Conservation (phyloP, 805 yeast species). For the Scheffersomyces spartinae region DNA sequence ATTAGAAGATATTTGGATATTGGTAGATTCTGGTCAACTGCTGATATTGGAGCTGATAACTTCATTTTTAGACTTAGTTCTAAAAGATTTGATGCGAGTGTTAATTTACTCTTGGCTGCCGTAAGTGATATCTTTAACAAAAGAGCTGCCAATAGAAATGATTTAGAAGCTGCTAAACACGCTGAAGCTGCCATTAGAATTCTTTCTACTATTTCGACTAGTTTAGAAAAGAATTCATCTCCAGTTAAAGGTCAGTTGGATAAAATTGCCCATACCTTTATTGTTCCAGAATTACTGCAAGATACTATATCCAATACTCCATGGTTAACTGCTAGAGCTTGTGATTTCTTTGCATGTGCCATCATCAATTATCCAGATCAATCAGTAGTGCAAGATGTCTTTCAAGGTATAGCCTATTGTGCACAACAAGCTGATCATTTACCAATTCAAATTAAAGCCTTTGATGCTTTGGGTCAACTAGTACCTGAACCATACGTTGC, state of each 20-base stretch:
- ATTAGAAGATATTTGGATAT: constrained; percentile 34
- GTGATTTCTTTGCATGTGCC: constrained; percentile 33
- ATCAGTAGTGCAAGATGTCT: constrained; percentile 25
- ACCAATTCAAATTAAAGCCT: constrained; percentile 39
- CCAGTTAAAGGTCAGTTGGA: constrained; percentile 31
- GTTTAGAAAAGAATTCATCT: constrained; percentile 20
- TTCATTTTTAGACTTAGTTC: constrained; percentile 29
- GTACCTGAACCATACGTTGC: constrained; percentile 57
- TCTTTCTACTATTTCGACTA: constrained; percentile 28
- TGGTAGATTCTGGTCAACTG: constrained; percentile 33
- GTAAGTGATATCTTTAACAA: constrained; percentile 23
- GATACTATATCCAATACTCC: constrained; percentile 20
- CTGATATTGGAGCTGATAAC: constrained; percentile 40
- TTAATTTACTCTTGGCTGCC: constrained; percentile 16
- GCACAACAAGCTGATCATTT: constrained; percentile 34
- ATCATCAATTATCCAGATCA: constrained; percentile 21
- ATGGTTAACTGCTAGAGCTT: constrained; percentile 34
- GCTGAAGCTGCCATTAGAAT: constrained; percentile 32
- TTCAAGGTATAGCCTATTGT: constrained; percentile 28
- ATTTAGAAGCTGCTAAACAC: constrained; percentile 19
- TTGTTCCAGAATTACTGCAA: constrained; percentile 27
- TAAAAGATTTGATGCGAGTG: constrained; percentile 28
- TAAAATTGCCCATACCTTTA: constrained; percentile 23
- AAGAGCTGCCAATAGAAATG: constrained; percentile 17
- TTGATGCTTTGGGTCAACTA: constrained; percentile 39